Conservation (phyloP, 2,329 filamentous ascomycete species). For the Paracoccidioides brasiliensis region DNA sequence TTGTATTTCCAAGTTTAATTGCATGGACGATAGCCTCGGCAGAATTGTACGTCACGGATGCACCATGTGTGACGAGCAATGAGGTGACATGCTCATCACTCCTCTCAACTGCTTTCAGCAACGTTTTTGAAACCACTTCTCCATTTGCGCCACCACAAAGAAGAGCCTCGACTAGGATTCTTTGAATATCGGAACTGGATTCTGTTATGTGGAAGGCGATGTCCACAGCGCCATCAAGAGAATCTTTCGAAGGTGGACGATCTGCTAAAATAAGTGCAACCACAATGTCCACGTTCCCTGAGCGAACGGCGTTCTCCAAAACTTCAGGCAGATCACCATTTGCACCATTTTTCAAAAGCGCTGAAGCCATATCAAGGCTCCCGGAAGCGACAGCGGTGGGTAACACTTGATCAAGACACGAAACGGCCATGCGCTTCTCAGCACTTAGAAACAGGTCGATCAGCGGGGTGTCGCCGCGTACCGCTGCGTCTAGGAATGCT, state of each 20-base stretch:
- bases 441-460: conserved; percentile 8
- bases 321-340: conserved; percentile 7
- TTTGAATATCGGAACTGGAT: conserved; percentile 38
- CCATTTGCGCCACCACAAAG: conserved; percentile 47
- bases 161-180: conserved; percentile 42
- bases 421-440: conserved; percentile 5
- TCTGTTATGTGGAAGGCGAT: conserved; percentile 35
- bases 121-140: conserved; percentile 35
- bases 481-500: conserved; percentile 7
- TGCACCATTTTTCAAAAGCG: conserved; percentile 11
- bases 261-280: conserved; percentile 43
- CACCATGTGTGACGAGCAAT: conserved; percentile 42
- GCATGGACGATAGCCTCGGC: conserved; percentile 39
- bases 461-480: conserved; percentile 5
- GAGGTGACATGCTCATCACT: conserved; percentile 44
- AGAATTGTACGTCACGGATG: conserved; percentile 43
- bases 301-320: conserved; percentile 8
- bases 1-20: conserved; percentile 35
- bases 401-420: conserved; percentile 9
- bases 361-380: conserved; percentile 5
- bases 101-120: conserved; percentile 37
- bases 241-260: conserved; percentile 37
- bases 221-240: conserved; percentile 40
- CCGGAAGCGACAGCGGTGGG: conserved; percentile 6
- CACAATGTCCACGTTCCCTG: conserved; percentile 40